Base-by-base conservation (phyloP, 1,284 basidiomycete species). In the Grifola frondosa region DNA sequence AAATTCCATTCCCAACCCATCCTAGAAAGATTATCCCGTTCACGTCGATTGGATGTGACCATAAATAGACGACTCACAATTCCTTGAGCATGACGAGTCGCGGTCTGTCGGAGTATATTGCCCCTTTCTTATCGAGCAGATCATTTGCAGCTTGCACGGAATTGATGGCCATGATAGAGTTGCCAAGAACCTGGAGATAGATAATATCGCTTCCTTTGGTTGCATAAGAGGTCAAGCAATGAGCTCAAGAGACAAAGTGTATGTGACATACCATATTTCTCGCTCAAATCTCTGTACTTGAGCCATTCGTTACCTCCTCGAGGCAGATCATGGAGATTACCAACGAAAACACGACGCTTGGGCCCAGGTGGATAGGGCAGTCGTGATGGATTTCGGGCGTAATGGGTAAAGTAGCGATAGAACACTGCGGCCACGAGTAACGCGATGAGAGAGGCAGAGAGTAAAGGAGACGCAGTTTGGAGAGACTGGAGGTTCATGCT, bases 131-230 rank as follows among this genome's bases (percentile, higher is more conserved):
- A 24, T 52, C 48, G 4, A 52, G 48, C 2, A 52, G 38, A 6
- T 49, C 50, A 6, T 33, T 40, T 2, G 41, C 44, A 9, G 48
- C 47, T 3, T 46, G 40, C 17, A 38, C 41, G 0, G 41, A 61
- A 50, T 66, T 66, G 16, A 71, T 29, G 28, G 71, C 46, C n/a
- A 49, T 12, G 5, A 47, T 3, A 2, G 35, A 26, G 2, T 37
- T 32, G 13, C 48, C 48, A 4, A 50, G 23, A 1, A 23, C 43
- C 4, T 20, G 40, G n/a, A 49, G 25, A 33, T 49, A 47, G 4
- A 49, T 7, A 4, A 52, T 22, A 35, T 52, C 48, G 37, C 43
- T 45, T 9, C 11, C 44, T 46, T 11, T 5, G n/a, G 8, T 5
- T n/a, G n/a, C n/a, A n/a, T n/a, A n/a, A n/a, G n/a, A 17, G 10